These are phyloP conservation scores for Talaromyces funiculosus DNA, from an alignment of 2,329 filamentous ascomycete genomes.

Conservation along the genomic window DNA sequence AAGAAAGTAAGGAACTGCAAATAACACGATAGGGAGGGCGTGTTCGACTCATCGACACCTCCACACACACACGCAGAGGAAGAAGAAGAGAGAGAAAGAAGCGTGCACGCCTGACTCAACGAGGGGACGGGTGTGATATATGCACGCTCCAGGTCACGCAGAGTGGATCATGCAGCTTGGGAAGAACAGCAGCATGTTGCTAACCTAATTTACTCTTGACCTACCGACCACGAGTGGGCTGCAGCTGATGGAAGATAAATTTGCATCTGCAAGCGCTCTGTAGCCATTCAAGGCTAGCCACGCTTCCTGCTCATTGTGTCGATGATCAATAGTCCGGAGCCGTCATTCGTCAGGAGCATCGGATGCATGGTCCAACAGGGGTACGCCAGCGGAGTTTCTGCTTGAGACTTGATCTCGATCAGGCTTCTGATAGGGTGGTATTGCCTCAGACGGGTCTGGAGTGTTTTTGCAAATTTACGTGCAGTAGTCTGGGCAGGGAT, in stretches of 20 bases:
- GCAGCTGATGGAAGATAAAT: slow-evolving; percentile 1
- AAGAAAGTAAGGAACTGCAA: neutral
- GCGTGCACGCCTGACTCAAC: slow-evolving; percentile 6
- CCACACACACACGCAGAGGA: neutral
- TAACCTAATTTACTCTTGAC: neutral
- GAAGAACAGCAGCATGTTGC: neutral
- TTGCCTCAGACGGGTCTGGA: neutral
- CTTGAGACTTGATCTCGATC: neutral
- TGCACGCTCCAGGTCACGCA: neutral
- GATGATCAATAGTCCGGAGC: neutral
- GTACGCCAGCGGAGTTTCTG: slow-evolving; percentile 8
- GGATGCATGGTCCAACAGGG: neutral
- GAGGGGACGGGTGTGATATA: slow-evolving; percentile 6
- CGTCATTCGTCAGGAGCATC: slow-evolving; percentile 9
- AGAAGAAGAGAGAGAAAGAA: neutral
- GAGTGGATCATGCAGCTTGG: neutral
- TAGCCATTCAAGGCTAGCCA: slow-evolving; percentile 8
- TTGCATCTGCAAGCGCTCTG: slow-evolving; percentile 6
- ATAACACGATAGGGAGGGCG: neutral
- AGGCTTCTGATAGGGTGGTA: slow-evolving; percentile 8
- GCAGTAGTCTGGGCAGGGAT: neutral
- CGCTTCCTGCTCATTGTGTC: neutral
- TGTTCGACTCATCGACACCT: slow-evolving; percentile 1
- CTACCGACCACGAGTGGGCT: neutral
- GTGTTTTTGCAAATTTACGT: neutral